phyloP scores from a whole-genome alignment of 202 grass and related monocot genomes.

The Panicum hallii region DNA sequence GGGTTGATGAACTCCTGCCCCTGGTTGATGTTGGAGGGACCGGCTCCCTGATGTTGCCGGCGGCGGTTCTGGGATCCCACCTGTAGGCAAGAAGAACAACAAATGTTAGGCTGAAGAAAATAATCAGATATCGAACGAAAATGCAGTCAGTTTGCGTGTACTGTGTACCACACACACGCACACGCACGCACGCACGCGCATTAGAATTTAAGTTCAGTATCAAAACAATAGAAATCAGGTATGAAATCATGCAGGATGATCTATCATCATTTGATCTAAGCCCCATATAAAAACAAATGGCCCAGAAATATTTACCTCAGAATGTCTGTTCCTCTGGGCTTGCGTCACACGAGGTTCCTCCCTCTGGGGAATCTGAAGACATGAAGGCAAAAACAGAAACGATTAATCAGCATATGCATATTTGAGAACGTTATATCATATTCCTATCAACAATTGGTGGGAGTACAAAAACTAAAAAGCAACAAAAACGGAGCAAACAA shows the following conservation, averaged over 20 bases:
- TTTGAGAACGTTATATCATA: slow-evolving; percentile 11
- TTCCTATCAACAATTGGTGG: neutral
- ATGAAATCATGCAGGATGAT: slow-evolving; percentile 18
- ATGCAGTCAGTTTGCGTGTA: no score
- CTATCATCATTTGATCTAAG: slow-evolving; percentile 9
- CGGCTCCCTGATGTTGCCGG: no score
- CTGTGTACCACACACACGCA: no score
- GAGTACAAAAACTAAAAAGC: neutral
- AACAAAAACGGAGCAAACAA: neutral
- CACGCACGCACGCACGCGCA: no score
- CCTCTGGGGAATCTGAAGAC: slow-evolving; percentile 57
- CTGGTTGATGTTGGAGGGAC: neutral
- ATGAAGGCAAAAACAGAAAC: slow-evolving; percentile 44
- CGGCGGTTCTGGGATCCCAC: no score
- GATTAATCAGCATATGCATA: slow-evolving; percentile 36
- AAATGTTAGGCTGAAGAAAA: no score
- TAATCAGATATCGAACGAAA: no score
- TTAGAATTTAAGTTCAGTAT: no score
- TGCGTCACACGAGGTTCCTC: slow-evolving; percentile 26
- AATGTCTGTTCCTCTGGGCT: slow-evolving; percentile 17
- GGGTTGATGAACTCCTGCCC: neutral
- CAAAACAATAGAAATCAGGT: neutral
- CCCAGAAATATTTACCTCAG: slow-evolving; percentile 50
- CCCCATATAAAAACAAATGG: neutral
- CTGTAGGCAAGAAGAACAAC: no score